phyloP scores from a whole-genome alignment of 352 stramenopile species.

The Vaucheria bursata region DNA sequence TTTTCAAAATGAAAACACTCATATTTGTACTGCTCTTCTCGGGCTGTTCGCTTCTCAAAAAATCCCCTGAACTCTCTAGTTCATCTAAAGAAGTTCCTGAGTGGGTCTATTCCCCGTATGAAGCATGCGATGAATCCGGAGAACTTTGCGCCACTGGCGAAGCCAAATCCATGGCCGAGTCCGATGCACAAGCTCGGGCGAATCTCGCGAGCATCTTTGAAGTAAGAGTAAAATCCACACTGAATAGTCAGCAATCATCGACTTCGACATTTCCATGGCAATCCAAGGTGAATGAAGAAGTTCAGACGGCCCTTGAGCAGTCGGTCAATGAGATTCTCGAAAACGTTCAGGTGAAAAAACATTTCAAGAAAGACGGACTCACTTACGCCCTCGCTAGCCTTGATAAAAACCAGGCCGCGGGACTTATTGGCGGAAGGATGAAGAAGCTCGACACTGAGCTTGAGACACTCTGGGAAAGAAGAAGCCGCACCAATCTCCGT shows the following conservation, averaged over 20 bases:
- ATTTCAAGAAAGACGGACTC: neutral
- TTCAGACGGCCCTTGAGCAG: neutral
- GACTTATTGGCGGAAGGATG: neutral
- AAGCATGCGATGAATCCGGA: neutral
- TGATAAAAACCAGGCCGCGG: neutral
- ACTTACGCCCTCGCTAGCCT: neutral
- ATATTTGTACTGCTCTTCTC: no score
- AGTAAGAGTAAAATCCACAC: neutral
- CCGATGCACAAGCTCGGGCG: neutral
- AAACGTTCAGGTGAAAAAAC: neutral
- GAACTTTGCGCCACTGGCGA: neutral
- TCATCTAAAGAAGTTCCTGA: neutral
- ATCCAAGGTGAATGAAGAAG: neutral
- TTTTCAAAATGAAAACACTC: no score
- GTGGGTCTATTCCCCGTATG: neutral
- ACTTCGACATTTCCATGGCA: neutral
- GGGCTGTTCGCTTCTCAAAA: no score
- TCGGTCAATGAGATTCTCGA: neutral
- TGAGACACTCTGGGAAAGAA: neutral
- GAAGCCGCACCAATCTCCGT: neutral
- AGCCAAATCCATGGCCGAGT: neutral
- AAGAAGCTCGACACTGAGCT: neutral
- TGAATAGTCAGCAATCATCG: neutral
- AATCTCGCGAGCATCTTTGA: neutral
- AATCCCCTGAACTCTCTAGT: no score